A percentile compares a stretch with the other conserved stretches of the same genome.
Evolutionary conservation across 2,329 filamentous ascomycete genomes (phyloP).

Genomic region (Dothistroma pini): DNA sequence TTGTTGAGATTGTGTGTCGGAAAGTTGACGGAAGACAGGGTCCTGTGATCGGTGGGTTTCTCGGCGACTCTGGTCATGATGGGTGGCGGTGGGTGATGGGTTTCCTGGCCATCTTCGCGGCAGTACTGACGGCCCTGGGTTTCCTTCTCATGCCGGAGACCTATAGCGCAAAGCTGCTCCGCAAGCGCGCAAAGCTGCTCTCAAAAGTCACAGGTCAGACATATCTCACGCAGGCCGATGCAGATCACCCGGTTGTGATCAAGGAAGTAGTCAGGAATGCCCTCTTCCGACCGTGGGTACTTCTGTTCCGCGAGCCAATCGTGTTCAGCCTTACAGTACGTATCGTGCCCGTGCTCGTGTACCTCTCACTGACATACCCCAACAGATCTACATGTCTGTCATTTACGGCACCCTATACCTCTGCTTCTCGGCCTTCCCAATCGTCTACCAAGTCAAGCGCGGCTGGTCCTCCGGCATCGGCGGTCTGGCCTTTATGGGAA

Average conservation of each 20-base stretch:
- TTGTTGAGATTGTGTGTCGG: too few species aligned
- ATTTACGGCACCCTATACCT: conserved; percentile 50
- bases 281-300: conserved; percentile 61
- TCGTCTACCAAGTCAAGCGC: conserved; percentile 59
- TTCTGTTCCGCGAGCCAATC: conserved; percentile 67
- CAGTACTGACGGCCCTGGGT: conserved; percentile 54
- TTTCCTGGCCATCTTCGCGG: conserved; percentile 58
- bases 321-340: conserved; percentile 41
- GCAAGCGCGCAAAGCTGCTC: conserved; percentile 48
- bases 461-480: conserved; percentile 59
- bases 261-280: conserved; percentile 46
- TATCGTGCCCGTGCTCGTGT: too few species aligned
- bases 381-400: conserved; percentile 62
- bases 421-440: conserved; percentile 46
- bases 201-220: conserved; percentile 46
- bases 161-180: conserved; percentile 54
- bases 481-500: conserved; percentile 63
- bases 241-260: conserved; percentile 33
- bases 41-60: conserved; percentile 62
- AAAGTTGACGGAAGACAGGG: conserved; percentile 33
- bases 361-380: conserved; percentile 34
- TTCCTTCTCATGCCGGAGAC: conserved; percentile 54
- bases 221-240: conserved; percentile 47
- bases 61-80: conserved; percentile 49
- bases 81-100: conserved; percentile 65